phyloP scores from a whole-genome alignment of 768 basidiomycete species.

The Boletus patriciae region DNA sequence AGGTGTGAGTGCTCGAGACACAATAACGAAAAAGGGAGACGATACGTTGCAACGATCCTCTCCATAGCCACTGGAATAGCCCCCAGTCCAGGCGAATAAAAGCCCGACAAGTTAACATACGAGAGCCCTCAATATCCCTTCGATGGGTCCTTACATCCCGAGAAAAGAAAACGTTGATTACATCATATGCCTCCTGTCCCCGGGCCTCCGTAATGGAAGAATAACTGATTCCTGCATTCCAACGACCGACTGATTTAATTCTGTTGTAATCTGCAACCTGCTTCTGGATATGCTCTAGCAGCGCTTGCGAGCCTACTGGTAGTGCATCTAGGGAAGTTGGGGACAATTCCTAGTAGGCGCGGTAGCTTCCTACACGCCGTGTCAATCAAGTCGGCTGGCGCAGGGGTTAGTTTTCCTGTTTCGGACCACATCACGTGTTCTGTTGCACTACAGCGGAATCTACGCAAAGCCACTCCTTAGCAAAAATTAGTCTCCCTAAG shows the following conservation, averaged over 20 bases:
- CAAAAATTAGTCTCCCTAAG: too few species aligned
- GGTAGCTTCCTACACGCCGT: constrained; percentile 34
- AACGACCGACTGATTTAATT: constrained; percentile 41
- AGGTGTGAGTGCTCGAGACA: too few species aligned
- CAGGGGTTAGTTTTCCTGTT: not conserved
- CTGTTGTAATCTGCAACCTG: constrained; percentile 49
- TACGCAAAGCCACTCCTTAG: too few species aligned
- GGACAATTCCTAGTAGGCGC: not conserved
- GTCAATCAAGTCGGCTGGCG: not conserved
- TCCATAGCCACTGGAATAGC: constrained; percentile 28
- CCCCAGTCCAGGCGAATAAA: not conserved
- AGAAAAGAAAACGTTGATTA: not conserved
- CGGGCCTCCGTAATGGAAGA: constrained; percentile 34
- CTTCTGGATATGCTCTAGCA: constrained; percentile 50
- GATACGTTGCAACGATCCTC: constrained; percentile 10
- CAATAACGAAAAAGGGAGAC: too few species aligned
- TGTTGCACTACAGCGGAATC: too few species aligned
- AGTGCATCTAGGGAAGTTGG: constrained; percentile 29
- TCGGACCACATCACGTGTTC: not conserved
- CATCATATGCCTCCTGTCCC: constrained; percentile 3
- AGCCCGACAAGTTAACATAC: not conserved
- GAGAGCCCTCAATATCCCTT: not conserved
- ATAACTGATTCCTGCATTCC: constrained; percentile 58
- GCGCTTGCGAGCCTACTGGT: constrained; percentile 45
- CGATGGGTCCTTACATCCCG: not conserved